Percentiles rank a stretch among this genome's conserved stretches.
phyloP scores from a whole-genome alignment of 441 rosid genomes.

The Mallotus japonicus region DNA sequence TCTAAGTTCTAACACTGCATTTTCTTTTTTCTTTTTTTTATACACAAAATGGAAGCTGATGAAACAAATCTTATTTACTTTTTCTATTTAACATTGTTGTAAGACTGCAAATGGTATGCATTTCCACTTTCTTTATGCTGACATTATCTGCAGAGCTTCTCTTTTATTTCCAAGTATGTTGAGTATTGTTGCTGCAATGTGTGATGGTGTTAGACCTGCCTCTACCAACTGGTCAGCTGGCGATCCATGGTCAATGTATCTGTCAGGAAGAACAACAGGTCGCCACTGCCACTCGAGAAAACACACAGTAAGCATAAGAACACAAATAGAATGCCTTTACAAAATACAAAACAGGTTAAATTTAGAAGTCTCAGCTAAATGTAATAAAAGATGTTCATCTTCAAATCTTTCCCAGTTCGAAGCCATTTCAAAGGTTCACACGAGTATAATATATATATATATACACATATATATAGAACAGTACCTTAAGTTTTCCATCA shows the following conservation, averaged over 20 bases:
- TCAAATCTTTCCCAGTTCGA: neutral
- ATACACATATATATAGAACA: too few relatives aligned
- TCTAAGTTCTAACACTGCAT: neutral
- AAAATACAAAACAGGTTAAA: neutral
- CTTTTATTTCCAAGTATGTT: slow-evolving; percentile 72
- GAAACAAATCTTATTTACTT: neutral
- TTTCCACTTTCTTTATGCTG: slow-evolving; percentile 20
- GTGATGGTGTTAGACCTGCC: slow-evolving; percentile 91
- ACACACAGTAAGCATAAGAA: neutral
- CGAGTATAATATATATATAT: neutral
- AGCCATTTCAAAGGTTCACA: neutral
- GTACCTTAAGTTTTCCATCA: slow-evolving; percentile 81
- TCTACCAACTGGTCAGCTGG: slow-evolving; percentile 73
- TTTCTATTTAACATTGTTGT: slow-evolving; percentile 16
- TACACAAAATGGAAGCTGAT: slow-evolving; percentile 4
- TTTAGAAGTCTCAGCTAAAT: neutral
- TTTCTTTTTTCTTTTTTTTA: neutral
- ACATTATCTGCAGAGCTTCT: slow-evolving; percentile 63
- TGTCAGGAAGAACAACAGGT: slow-evolving; percentile 79
- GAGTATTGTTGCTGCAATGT: slow-evolving; percentile 80
- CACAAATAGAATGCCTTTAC: neutral
- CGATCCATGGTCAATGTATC: slow-evolving; percentile 85
- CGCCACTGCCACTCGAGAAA: slow-evolving; percentile 60
- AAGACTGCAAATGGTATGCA: neutral
- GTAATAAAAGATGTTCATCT: too few relatives aligned